These are phyloP conservation scores for Gaultheria prostrata DNA, from an alignment of 148 eudicot genomes.

Conservation along the genomic window DNA sequence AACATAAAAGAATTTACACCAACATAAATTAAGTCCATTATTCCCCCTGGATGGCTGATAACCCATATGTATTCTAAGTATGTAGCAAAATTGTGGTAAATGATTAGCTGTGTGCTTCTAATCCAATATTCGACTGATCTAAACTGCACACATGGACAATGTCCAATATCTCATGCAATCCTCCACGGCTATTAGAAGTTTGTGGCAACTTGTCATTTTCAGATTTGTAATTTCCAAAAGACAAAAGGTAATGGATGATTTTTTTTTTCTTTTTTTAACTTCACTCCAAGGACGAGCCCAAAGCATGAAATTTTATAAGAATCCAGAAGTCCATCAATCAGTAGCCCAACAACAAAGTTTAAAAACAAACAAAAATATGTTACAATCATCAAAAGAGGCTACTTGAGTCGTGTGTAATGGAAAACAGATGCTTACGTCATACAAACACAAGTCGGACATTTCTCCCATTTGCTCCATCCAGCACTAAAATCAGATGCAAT, in stretches of 20 bases:
- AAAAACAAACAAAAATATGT: not conserved
- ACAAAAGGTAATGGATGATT: not conserved
- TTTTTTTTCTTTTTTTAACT: not conserved
- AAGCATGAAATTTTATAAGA: not conserved
- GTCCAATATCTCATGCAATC: not conserved
- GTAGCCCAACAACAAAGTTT: not conserved
- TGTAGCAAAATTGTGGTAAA: not conserved
- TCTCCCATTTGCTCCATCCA: constrained; percentile 38
- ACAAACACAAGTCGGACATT: constrained; percentile 61
- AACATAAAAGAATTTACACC: not conserved
- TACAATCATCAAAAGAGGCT: not conserved
- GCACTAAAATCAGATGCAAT: constrained; percentile 28
- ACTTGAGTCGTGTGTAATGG: not conserved
- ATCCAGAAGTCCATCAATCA: not conserved
- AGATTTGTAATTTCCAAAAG: not conserved
- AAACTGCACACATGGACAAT: not conserved
- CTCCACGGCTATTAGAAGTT: not conserved
- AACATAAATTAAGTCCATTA: not conserved
- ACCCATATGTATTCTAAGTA: not conserved
- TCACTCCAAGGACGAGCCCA: not conserved
- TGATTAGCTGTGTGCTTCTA: not conserved
- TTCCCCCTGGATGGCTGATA: not conserved
- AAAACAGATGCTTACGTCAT: constrained; percentile 46
- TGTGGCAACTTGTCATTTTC: not conserved
- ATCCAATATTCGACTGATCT: not conserved